phyloP scores from a whole-genome alignment of 306 rosid species.

The Rubus idaeus region DNA sequence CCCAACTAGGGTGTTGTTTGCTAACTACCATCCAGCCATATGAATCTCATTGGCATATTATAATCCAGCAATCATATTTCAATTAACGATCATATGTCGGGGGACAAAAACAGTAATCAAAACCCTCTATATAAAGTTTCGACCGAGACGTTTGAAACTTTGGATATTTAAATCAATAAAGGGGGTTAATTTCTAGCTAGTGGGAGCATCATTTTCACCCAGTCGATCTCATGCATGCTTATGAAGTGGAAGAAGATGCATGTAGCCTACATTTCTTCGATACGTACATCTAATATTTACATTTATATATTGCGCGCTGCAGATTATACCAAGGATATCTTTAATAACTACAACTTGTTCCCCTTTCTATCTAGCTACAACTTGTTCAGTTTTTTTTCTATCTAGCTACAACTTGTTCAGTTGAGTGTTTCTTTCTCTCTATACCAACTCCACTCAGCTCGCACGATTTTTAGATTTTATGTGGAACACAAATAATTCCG shows the following conservation, averaged over 20 bases:
- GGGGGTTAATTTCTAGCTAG: neutral
- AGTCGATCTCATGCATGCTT: neutral
- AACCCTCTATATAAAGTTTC: neutral
- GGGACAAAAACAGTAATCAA: neutral
- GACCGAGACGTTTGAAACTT: neutral
- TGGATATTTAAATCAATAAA: neutral
- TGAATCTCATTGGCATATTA: neutral
- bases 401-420: constrained; percentile 5
- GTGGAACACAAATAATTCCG: neutral
- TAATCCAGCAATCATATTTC: neutral
- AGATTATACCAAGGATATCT: constrained; percentile 17
- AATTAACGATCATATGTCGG: neutral
- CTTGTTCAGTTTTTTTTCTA: neutral
- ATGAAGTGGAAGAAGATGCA: neutral
- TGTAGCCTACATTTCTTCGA: neutral
- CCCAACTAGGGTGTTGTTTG: neutral
- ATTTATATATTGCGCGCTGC: neutral
- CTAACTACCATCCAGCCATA: constrained; percentile 1
- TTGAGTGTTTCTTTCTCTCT: neutral
- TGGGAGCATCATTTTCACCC: neutral
- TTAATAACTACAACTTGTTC: constrained; percentile 20
- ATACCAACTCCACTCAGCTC: neutral
- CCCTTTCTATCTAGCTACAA: constrained; percentile 14
- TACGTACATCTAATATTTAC: neutral
- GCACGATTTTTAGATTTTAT: neutral